phyloP scores from a whole-genome alignment of 352 stramenopile genomes.

The Pythium monospermum region DNA sequence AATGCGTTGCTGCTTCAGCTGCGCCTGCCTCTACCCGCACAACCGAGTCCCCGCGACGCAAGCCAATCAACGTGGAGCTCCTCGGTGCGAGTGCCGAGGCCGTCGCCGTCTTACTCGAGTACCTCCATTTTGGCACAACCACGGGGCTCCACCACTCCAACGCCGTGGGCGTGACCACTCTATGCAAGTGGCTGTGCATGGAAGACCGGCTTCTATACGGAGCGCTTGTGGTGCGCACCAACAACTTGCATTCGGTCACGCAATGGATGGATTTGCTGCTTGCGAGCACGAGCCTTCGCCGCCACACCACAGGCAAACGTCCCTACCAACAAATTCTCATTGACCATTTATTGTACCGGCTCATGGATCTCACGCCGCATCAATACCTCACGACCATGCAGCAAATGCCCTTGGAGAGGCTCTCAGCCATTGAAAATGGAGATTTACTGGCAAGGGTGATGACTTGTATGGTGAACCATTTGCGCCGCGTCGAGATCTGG shows the following conservation, averaged over 20 bases:
- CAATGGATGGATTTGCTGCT: slow-evolving; percentile 53
- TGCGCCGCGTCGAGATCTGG: slow-evolving; percentile 44
- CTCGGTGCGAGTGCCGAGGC: slow-evolving; percentile 29
- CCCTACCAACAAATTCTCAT: slow-evolving; percentile 26
- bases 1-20: neutral
- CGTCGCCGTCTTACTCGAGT: slow-evolving; percentile 50
- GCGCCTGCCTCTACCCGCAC: no score
- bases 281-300: slow-evolving; percentile 17
- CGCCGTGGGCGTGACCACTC: slow-evolving; percentile 29
- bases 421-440: slow-evolving; percentile 32
- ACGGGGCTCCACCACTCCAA: slow-evolving; percentile 27
- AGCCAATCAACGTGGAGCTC: slow-evolving; percentile 41
- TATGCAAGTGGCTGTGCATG: slow-evolving; percentile 44
- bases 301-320: no score
- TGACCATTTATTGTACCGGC: slow-evolving; percentile 26
- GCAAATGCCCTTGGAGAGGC: slow-evolving; percentile 26
- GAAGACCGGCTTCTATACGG: slow-evolving; percentile 33
- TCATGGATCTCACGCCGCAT: slow-evolving; percentile 24
- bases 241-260: slow-evolving; percentile 17
- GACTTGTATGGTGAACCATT: slow-evolving; percentile 36
- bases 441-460: slow-evolving; percentile 33
- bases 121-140: slow-evolving; percentile 41
- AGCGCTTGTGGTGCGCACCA: slow-evolving; percentile 30
- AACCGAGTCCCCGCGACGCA: neutral
- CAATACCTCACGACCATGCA: slow-evolving; percentile 26